Conservation (phyloP, 345 rosid species). For the Aegle marmelos region DNA sequence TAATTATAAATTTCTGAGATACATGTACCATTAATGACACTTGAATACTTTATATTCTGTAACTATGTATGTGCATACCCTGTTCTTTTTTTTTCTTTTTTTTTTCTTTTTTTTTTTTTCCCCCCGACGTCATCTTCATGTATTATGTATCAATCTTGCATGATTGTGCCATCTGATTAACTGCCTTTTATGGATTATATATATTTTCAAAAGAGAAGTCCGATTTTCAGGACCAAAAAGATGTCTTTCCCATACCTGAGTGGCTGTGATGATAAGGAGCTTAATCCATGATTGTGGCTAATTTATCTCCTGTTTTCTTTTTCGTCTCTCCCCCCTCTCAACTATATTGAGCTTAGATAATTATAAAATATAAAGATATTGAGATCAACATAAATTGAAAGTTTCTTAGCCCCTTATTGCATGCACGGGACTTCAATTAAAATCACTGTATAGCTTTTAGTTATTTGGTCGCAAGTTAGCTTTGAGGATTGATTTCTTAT, state of each 20-base stretch:
- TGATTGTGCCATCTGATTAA: neutral
- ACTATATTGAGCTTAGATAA: neutral
- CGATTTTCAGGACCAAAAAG: neutral
- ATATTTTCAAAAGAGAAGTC: neutral
- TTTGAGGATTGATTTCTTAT: neutral
- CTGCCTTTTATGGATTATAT: neutral
- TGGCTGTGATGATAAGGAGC: neutral
- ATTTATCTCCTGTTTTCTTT: neutral
- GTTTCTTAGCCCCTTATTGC: neutral
- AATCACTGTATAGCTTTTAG: neutral
- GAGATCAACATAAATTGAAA: neutral
- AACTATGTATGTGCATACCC: neutral
- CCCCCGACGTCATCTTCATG: neutral
- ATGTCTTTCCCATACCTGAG: neutral
- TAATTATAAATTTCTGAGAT: neutral
- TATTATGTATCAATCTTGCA: neutral
- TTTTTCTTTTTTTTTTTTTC: neutral
- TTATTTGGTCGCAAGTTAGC: conserved; percentile 11
- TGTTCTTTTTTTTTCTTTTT: neutral
- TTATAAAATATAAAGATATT: neutral
- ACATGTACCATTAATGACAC: neutral
- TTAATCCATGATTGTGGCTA: neutral
- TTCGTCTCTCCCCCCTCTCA: neutral
- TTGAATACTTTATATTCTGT: neutral
- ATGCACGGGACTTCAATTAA: neutral